Conservation (phyloP, 805 yeast genomes). For the Starmera quercuum region DNA sequence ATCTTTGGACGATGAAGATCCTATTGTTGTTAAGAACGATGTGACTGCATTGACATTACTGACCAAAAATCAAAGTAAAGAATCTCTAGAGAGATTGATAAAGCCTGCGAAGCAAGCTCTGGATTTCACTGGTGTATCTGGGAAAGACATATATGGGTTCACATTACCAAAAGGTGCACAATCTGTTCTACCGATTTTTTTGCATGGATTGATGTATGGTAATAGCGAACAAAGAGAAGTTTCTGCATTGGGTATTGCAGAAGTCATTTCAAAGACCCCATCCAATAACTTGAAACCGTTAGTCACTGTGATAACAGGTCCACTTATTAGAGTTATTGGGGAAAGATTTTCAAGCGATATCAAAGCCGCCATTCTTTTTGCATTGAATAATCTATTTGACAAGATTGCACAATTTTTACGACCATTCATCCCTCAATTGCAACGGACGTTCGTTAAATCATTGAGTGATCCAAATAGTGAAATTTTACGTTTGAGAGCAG, state of each 20-base stretch:
- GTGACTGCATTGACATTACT: slow-evolving; percentile 59
- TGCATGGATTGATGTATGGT: slow-evolving; percentile 96
- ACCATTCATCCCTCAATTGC: slow-evolving; percentile 96
- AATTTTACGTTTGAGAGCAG: slow-evolving; percentile 73
- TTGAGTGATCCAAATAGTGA: slow-evolving; percentile 73
- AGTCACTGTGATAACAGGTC: slow-evolving; percentile 94
- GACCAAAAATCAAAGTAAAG: slow-evolving; percentile 67
- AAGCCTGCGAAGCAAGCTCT: slow-evolving; percentile 76
- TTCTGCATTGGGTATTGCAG: slow-evolving; percentile 86
- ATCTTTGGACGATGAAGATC: slow-evolving; percentile 64
- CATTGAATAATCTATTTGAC: slow-evolving; percentile 67
- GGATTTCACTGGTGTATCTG: slow-evolving; percentile 51
- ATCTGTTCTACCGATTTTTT: slow-evolving; percentile 82
- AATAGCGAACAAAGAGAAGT: slow-evolving; percentile 72
- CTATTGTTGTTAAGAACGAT: slow-evolving; percentile 54
- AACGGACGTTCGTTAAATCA: slow-evolving; percentile 92
- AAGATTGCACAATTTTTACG: slow-evolving; percentile 87
- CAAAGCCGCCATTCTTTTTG: slow-evolving; percentile 86
- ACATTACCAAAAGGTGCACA: slow-evolving; percentile 72
- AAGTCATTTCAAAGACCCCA: slow-evolving; percentile 77
- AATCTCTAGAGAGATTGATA: slow-evolving; percentile 67
- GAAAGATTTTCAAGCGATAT: slow-evolving; percentile 89
- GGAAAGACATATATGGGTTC: slow-evolving; percentile 68
- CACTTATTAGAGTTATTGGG: slow-evolving; percentile 95
- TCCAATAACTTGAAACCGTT: slow-evolving; percentile 76